Base-by-base conservation (phyloP, 2,329 filamentous ascomycete species). In the Didymella lethalis region DNA sequence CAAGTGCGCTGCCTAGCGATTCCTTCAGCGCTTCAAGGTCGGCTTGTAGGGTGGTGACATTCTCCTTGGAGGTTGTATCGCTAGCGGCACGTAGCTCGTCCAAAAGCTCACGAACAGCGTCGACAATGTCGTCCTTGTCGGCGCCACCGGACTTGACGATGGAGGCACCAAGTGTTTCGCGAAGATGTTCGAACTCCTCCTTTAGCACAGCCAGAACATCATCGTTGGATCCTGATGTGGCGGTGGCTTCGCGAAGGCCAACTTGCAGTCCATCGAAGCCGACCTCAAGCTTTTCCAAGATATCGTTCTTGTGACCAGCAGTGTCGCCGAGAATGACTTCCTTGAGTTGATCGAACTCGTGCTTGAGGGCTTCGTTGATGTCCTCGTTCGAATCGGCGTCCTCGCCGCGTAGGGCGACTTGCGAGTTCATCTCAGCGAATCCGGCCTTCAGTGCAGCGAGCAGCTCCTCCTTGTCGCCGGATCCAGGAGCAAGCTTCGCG, bases 301-400 rank as follows among this genome's bases (percentile, higher is more conserved):
- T 81, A 62, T 89, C 86, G 52, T 85, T 85, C 68, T 88, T 88
- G 63, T 87, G 82, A 23, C 77, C 78, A 0, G 81, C 75, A n/a
- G 81, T 78, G 47, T 85, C 82, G 48, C 83, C 78, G 73, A 92
- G 90, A 48, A 97, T 85, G 0, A 90, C 86, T 18, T 93, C 89
- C 26, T 92, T 88, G 7, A 97, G 84, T 53, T 92, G 88, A 63
- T 95, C 91, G 48, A 96, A 90, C 70, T 96, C 92, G 40, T 88
- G 87, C 72, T 90, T 90, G 75, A 96, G 88, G 49, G 91, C 86
- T 59, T 92, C 89, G 38, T 88, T 83, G 57, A 83, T 77, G 40
- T 82, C 81, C 16, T 82, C 79, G 48, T 72, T 76, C 1, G 74
- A 69, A 2, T 78, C 77, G 5, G 74, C 70, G 38, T 77, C 72